phyloP scores from a whole-genome alignment of 2,329 filamentous ascomycete species.

The Hypoxylon sp. region DNA sequence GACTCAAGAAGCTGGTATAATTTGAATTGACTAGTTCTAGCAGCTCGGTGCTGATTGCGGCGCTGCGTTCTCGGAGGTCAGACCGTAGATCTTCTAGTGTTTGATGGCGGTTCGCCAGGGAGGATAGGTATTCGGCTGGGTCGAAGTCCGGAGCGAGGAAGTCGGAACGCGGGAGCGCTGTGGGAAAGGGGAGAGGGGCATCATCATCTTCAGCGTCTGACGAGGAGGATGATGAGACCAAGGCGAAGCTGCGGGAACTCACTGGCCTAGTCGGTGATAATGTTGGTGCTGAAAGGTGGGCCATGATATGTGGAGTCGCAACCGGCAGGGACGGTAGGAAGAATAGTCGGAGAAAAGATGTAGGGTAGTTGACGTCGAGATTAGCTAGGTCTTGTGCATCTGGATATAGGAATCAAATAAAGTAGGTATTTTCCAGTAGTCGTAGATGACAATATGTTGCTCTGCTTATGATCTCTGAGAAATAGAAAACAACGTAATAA shows the following conservation, averaged over 20 bases:
- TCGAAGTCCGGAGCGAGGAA: slow-evolving; percentile 86
- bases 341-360: not conserved
- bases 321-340: not conserved
- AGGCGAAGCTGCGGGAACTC: slow-evolving; percentile 59
- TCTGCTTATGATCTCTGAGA: not conserved
- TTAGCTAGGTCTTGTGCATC: slow-evolving; percentile 13
- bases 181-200: slow-evolving; percentile 87
- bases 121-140: slow-evolving; percentile 83
- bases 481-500: not conserved
- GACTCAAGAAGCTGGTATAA: slow-evolving; percentile 89
- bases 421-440: not conserved
- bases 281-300: slow-evolving; percentile 46
- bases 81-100: slow-evolving; percentile 93
- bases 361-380: not conserved
- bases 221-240: slow-evolving; percentile 59
- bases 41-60: slow-evolving; percentile 86
- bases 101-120: slow-evolving; percentile 89
- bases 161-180: slow-evolving; percentile 83
- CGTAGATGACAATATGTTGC: not conserved
- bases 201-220: slow-evolving; percentile 67
- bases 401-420: slow-evolving; percentile 6
- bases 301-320: slow-evolving; percentile 34
- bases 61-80: slow-evolving; percentile 85
- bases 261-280: slow-evolving; percentile 53
- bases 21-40: slow-evolving; percentile 96